Evolutionary conservation across 148 eudicot genomes (phyloP), one percentile per base, ranked within the genome.

Genomic region (Cornus florida): DNA sequence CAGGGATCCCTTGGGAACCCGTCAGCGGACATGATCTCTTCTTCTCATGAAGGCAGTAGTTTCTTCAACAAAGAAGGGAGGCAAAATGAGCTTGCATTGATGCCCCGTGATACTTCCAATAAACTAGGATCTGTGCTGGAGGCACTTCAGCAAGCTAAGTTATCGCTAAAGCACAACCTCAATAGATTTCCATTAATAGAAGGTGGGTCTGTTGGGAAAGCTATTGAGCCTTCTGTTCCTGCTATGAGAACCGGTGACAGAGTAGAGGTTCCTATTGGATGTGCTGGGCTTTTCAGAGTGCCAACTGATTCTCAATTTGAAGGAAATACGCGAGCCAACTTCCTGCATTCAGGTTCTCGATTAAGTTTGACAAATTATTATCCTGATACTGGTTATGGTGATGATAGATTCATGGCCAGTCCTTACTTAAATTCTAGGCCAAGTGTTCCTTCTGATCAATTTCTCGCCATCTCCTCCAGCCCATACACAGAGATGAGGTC

Each of bases 141-240:
- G 39, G 91, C 93, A 67, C 97, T 95, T 81, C 87, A 87, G 69
- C 85, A 86, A 77, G 98, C 97, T 43, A 95, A 90, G 82, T 65
- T 85, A 66, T 84, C 92, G 41, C 78, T 95, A 59, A 88, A 80
- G 71, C 81, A 86, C 74, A 81, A 90, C 60, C 78, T 92, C 39
- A 79, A 71, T 77, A 73, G 73, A 74, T 46, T 73, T 60, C 77
- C 88, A 8, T 33, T 69, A 69, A 75, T 48, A 70, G 86, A 80
- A 38, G 56, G 65, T 65, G 77, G 74, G 75, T 67, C 86, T 23
- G 31, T 48, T 46, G 73, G 73, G 70, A 83, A 53, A 67, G 75
- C 81, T 1, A 46, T 79, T 50, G 82, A 86, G 67, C 67, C 82
- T 68, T 79, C 85, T 5, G 60, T 23, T 72, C 69, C 80, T 74